Evolutionary conservation across 179 eudicot genomes (phyloP), one percentile per base, ranked within the genome.

Genomic region (Vitellaria paradoxa): DNA sequence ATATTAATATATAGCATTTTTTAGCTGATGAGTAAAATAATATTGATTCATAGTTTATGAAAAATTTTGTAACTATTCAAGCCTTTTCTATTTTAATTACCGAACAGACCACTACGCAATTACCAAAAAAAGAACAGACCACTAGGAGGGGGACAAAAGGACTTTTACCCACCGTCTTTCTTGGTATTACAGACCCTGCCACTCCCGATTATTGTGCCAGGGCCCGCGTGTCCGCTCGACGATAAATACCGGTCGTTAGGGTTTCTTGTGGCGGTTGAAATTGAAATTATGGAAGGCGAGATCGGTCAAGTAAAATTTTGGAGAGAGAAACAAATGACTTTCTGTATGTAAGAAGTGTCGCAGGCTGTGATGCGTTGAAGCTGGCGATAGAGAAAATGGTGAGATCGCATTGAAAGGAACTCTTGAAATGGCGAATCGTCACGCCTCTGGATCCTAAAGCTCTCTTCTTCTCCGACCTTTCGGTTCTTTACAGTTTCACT

Each of bases 351-450:
- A 30, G 37, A 30, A 30, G 37, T 0, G 37, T 30, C n/a, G 37
- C 1, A 30, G 37, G 37, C 37, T 30, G 74, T 66, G 87, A 82
- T 85, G 88, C 91, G 91, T 84, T 87, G 82, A 78, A 70, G 37
- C 57, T 50, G 60, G 55, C 72, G 81, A 83, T 77, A 65, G 52
- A 18, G 47, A 59, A 15, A 23, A 65, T 65, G 78, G 64, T 47
- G 65, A 76, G 72, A 76, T 55, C 71, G 45, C 24, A 5, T 76
- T 37, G 70, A 45, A 65, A 76, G 26, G 50, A 5, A 52, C 63
- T 52, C 64, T 30, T 66, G 47, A 49, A 75, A 75, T 75, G 78
- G 61, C 71, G 70, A 64, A 24, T 26, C 78, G 17, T 63, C 7
- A 63, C 69, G 45, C 62, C 26, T 63, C 18, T 49, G 1, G 64